Evolutionary conservation across 2,329 filamentous ascomycete genomes (phyloP).

Genomic region (Aureobasidium sp.): DNA sequence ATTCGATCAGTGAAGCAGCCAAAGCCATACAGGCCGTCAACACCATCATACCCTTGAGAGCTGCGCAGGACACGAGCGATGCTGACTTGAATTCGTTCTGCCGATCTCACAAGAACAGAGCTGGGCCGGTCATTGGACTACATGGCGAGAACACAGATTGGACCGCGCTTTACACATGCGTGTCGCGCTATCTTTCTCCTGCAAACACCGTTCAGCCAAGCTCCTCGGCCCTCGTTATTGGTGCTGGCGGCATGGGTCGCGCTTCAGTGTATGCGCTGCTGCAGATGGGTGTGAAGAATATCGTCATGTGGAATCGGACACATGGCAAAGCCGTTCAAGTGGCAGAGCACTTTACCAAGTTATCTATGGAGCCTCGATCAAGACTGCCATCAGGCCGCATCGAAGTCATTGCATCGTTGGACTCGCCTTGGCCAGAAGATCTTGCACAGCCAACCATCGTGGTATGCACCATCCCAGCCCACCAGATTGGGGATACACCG

Average conservation of each 20-base stretch:
- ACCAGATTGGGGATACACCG: slow-evolving; percentile 56
- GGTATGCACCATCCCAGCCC: slow-evolving; percentile 68
- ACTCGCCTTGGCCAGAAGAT: slow-evolving; percentile 58
- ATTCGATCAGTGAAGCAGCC: slow-evolving; percentile 64
- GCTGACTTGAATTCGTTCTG: slow-evolving; percentile 40
- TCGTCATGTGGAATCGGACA: slow-evolving; percentile 69
- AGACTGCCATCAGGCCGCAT: slow-evolving; percentile 32
- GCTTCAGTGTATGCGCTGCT: slow-evolving; percentile 73
- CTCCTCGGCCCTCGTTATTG: slow-evolving; percentile 49
- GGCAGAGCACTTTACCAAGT: slow-evolving; percentile 61
- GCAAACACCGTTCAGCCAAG: slow-evolving; percentile 52
- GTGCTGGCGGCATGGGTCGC: slow-evolving; percentile 67
- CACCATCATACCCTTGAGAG: slow-evolving; percentile 64
- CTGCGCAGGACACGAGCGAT: slow-evolving; percentile 46
- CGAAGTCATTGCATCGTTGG: slow-evolving; percentile 51
- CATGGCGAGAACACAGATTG: slow-evolving; percentile 79
- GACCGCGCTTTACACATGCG: slow-evolving; percentile 69
- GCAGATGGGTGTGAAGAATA: slow-evolving; percentile 67
- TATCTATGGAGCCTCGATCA: slow-evolving; percentile 29
- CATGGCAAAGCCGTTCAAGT: slow-evolving; percentile 59
- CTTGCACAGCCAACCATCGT: slow-evolving; percentile 65
- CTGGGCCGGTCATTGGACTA: slow-evolving; percentile 60
- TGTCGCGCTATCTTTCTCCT: slow-evolving; percentile 65
- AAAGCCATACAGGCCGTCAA: slow-evolving; percentile 70
- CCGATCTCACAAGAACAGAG: slow-evolving; percentile 45